phyloP scores from a whole-genome alignment of 192 early-diverging fungal species.

The Lobulomyces angularis region DNA sequence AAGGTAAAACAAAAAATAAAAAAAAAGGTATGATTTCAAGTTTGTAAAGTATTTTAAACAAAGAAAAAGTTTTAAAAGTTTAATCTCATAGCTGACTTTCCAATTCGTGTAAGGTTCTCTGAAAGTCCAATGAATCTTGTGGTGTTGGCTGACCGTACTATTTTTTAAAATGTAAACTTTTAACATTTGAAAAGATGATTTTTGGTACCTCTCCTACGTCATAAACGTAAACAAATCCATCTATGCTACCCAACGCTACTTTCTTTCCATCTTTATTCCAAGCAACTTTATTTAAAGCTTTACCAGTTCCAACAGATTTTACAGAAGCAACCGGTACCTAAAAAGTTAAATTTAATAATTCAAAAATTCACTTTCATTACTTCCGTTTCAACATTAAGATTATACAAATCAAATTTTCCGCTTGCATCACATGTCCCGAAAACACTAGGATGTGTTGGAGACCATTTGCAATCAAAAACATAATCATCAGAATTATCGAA shows the following conservation, averaged over 20 bases:
- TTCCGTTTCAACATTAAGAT: constrained; percentile 82
- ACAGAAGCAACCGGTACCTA: constrained; percentile 33
- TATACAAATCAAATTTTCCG: constrained; percentile 84
- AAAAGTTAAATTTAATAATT: not conserved
- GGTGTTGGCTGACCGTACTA: not conserved
- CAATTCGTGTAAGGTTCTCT: not conserved
- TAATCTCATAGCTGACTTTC: not conserved
- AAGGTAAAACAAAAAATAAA: too few relatives aligned
- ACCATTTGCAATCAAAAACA: constrained; percentile 97
- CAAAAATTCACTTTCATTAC: constrained; percentile 16
- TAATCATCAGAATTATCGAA: constrained; percentile 93
- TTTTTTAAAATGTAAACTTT: not conserved
- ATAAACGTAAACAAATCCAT: constrained; percentile 75
- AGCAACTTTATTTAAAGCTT: constrained; percentile 81
- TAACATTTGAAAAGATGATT: too few relatives aligned
- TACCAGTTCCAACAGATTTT: constrained; percentile 41
- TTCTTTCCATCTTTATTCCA: constrained; percentile 85
- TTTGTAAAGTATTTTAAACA: not conserved
- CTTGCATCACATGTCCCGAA: constrained; percentile 87
- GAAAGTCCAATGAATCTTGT: not conserved
- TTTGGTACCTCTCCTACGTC: constrained; percentile 82
- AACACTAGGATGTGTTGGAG: constrained; percentile 84
- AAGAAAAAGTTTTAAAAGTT: not conserved
- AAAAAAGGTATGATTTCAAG: too few relatives aligned
- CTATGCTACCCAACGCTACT: constrained; percentile 68